Base-by-base conservation (phyloP, 208 protist genomes). In the Leishmania mexicana region DNA sequence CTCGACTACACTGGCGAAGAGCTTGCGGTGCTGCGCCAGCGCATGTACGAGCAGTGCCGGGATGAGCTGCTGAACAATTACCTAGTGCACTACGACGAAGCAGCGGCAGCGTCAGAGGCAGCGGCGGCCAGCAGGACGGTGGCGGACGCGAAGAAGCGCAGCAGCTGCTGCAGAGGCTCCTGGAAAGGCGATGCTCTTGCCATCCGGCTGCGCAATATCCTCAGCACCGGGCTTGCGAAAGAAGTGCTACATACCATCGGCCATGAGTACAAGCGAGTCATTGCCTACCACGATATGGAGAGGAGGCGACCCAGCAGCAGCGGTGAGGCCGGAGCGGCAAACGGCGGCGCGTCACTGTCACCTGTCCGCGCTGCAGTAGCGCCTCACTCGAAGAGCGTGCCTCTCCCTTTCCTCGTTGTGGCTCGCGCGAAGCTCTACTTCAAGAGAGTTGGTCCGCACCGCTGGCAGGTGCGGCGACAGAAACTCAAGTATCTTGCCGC, bases 1-100 rank as follows among this genome's bases (percentile, higher is more conserved):
- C 80, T 95, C 17, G 94, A 97, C 84, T 90, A 88, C 76, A 96
- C 87, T 19, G 82, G 86, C 45, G 94, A 97, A 54, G 93, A 97
- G 79, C 75, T 97, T 28, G 92, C 86, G 31, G 88, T 96, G 24
- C 75, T 88, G 64, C 84, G 83, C 38, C 88, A 93, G 74, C 87
- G 87, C 84, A 92, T 92, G 90, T 81, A 85, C 38, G 88, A 95
- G 58, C 79, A 85, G 10, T 94, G 90, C 62, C 85, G 92, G 24
- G 92, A 98, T 73, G 87, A 92, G 75, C 87, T 98, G 28, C 76
- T 96, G 57, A 81, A 74, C 4, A 74, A 80, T 7, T 96, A 96
- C 76, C 76, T 97, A 24, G 60, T 45, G 13, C 77, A 88, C 76
- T 94, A 89, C 80, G 72, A 81, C 57, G 24, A 76, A 19, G 64